A percentile compares a stretch with the other conserved stretches of the same genome.
Evolutionary conservation across 2,329 filamentous ascomycete genomes (phyloP).

Genomic region (Leptographium procerum): DNA sequence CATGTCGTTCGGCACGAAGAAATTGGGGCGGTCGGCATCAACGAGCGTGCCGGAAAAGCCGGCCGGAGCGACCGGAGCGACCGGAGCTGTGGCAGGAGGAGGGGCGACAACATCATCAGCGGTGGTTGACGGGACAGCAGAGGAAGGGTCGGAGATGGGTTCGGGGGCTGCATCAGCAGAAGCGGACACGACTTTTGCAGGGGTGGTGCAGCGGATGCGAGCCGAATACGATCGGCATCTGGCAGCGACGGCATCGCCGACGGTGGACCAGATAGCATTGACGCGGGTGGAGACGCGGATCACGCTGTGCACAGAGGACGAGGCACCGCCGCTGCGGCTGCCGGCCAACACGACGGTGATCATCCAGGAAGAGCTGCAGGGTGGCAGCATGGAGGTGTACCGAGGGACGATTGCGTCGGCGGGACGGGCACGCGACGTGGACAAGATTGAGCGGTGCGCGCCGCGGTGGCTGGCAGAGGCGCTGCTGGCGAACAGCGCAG

Average conservation of each 20-base stretch:
- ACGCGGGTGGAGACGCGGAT: conserved; percentile 50
- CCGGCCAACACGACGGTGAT: conserved; percentile 57
- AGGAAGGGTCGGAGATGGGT: conserved; percentile 2
- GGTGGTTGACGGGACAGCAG: not conserved
- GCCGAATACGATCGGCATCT: conserved; percentile 62
- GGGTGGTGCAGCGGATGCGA: conserved; percentile 60
- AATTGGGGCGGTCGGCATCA: conserved; percentile 59
- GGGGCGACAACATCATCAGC: not conserved
- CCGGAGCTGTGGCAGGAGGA: not conserved
- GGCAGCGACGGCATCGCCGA: conserved; percentile 18
- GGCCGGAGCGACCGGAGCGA: conserved; percentile 41
- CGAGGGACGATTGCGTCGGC: conserved; percentile 74
- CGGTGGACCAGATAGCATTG: conserved; percentile 30
- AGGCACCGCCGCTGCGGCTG: conserved; percentile 63
- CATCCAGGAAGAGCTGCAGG: conserved; percentile 57
- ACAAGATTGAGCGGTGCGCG: conserved; percentile 73
- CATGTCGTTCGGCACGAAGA: conserved; percentile 71
- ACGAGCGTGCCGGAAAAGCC: conserved; percentile 61
- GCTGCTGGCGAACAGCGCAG: conserved; percentile 69
- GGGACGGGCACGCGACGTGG: conserved; percentile 52
- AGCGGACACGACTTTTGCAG: conserved; percentile 63
- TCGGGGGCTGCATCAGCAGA: conserved; percentile 47
- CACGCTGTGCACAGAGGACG: conserved; percentile 56
- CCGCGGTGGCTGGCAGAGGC: conserved; percentile 91
- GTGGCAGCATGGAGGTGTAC: conserved; percentile 74